phyloP scores from a whole-genome alignment of 129 eudicot genomes.

The Centella asiatica region DNA sequence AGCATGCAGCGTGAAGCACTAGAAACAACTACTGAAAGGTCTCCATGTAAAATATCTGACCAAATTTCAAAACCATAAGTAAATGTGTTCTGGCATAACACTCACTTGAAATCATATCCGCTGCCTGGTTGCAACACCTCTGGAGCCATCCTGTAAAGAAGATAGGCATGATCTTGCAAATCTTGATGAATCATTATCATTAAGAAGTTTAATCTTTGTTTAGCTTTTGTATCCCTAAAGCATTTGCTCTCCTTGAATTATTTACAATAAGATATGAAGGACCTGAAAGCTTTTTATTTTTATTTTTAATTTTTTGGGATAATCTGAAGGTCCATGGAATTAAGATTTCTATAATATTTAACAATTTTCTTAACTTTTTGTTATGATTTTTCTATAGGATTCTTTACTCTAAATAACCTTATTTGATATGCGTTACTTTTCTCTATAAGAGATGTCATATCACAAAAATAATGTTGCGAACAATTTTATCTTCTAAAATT shows the following conservation, averaged over 20 bases:
- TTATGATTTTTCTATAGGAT: no score
- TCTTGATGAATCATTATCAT: background rate
- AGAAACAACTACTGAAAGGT: no score
- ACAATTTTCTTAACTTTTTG: no score
- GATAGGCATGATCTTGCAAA: constrained; percentile 1
- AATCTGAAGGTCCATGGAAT: background rate
- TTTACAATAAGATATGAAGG: background rate
- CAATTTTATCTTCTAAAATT: no score
- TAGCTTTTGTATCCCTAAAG: background rate
- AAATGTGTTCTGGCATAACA: constrained; percentile 6
- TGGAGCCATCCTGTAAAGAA: constrained; percentile 89
- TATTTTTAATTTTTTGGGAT: no score
- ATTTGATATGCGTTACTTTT: no score
- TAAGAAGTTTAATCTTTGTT: background rate
- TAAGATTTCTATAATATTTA: background rate
- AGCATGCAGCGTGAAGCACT: no score
- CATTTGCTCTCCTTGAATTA: background rate
- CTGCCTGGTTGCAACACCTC: constrained; percentile 97
- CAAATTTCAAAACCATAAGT: no score
- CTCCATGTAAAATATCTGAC: no score
- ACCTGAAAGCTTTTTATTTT: background rate
- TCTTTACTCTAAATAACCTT: no score
- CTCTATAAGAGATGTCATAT: no score
- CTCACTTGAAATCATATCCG: constrained; percentile 98
- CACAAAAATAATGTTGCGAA: no score